Base-by-base conservation (phyloP, 208 protist genomes). In the Borovskyia barvae region DNA sequence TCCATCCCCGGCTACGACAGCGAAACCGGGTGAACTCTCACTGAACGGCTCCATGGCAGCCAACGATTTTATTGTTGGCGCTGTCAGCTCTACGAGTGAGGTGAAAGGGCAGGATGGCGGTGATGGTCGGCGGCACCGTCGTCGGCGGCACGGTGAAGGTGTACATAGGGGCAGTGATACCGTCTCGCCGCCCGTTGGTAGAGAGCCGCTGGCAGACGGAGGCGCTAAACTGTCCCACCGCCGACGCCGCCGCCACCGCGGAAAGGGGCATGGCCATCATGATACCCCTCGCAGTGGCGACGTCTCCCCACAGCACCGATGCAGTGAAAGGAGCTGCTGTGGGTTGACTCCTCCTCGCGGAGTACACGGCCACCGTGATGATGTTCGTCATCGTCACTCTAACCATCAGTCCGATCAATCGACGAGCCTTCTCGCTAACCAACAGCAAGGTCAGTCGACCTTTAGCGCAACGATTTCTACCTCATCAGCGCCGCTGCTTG, bases 191-290 rank as follows among this genome's bases (percentile, higher is more conserved):
- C 3, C 12, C 0, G 22, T 28, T 17, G 11, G n/a, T 14, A n/a
- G 15, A 24, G 20, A n/a, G 9, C 52, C 0, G 15, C 36, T 19
- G 29, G 17, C 17, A 17, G 17, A 36, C 15, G 15, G 20, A 39
- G 17, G 26, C 5, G 8, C 39, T 17, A 29, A 33, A 22, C 48
- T 35, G 20, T 11, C 6, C 28, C 33, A 33, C 12, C 54, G 54
- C 7, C 63, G 54, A 22, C n/a, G 25, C 9, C 63, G 52, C 54
- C 53, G 25, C 22, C 54, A 51, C 39, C 63, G 48, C 8, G 33
- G 2, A 15, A 37, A 30, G 25, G n/a, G 20, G 19, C 63, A 26
- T 47, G n/a, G 47, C 2, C 20, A 49, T 9, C 33, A 17, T 17
- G 50, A 54, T 11, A 33, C 11, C 0, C 5, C 17, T 17, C 36